phyloP scores from a whole-genome alignment of 176 grass and related monocot species.

The Phoenix dactylifera region DNA sequence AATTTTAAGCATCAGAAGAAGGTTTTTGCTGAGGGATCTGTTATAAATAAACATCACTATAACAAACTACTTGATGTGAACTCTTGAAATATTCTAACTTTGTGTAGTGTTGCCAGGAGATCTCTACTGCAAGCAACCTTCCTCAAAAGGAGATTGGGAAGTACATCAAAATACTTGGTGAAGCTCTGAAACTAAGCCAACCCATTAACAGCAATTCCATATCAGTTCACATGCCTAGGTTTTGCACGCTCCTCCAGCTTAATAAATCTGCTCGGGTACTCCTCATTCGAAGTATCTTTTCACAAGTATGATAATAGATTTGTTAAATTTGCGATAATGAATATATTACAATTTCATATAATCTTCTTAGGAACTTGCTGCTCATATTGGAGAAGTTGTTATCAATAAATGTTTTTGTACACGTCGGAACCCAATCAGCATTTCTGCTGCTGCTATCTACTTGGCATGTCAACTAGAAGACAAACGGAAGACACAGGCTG shows the following conservation, averaged over 20 bases:
- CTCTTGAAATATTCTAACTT: not conserved
- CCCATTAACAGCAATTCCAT: conserved; percentile 98
- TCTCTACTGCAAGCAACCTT: conserved; percentile 95
- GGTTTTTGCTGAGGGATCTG: no score
- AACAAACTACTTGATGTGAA: no score
- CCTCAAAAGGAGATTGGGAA: conserved; percentile 98
- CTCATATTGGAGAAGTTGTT: conserved; percentile 90
- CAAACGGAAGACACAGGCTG: conserved; percentile 94
- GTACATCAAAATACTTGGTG: conserved; percentile 96
- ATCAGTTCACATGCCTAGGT: conserved; percentile 95
- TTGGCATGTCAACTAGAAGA: conserved; percentile 95
- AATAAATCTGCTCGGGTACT: conserved; percentile 98
- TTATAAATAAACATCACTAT: no score
- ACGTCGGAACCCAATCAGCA: conserved; percentile 87
- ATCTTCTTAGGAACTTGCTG: conserved; percentile 70
- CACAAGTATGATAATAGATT: not conserved
- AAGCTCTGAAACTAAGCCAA: conserved; percentile 88
- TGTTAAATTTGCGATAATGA: not conserved
- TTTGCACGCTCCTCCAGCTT: conserved; percentile 89
- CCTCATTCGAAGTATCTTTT: conserved; percentile 3
- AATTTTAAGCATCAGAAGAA: no score
- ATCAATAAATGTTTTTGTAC: conserved; percentile 98
- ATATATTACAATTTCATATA: conserved; percentile 5
- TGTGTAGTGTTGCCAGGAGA: conserved; percentile 52
- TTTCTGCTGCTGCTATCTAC: conserved; percentile 97